Evolutionary conservation across 192 early-diverging fungal species (phyloP).

Genomic region (Coemansia biformis): DNA sequence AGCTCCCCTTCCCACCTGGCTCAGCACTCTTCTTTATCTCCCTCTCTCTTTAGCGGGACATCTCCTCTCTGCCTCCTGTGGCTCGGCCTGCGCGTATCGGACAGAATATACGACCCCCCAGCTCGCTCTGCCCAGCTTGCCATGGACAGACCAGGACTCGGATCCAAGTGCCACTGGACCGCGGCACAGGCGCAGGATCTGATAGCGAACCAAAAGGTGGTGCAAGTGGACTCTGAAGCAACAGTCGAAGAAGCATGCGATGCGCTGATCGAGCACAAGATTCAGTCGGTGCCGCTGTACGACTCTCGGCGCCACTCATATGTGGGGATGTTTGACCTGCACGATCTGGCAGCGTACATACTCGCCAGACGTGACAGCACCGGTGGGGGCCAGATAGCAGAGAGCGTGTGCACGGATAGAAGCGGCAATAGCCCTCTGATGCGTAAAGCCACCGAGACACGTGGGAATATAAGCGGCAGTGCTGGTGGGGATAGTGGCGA

Average conservation of each 20-base stretch:
- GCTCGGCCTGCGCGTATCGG: too few relatives aligned
- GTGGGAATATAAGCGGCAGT: neutral
- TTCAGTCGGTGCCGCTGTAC: slow-evolving; percentile 78
- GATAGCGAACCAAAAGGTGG: slow-evolving; percentile 58
- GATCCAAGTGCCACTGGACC: slow-evolving; percentile 58
- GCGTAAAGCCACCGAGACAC: neutral
- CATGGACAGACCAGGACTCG: slow-evolving; percentile 28
- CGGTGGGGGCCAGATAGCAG: neutral
- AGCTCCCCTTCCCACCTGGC: too few relatives aligned
- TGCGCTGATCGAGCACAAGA: slow-evolving; percentile 63
- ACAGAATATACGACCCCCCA: too few relatives aligned
- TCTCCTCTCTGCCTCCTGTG: too few relatives aligned
- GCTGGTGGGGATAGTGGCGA: neutral
- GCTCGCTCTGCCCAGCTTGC: too few relatives aligned
- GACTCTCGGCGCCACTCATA: slow-evolving; percentile 55
- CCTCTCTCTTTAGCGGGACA: too few relatives aligned
- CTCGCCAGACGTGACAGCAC: slow-evolving; percentile 21
- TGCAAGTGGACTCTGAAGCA: slow-evolving; percentile 57
- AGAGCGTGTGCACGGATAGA: neutral
- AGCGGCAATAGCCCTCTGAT: slow-evolving; percentile 3
- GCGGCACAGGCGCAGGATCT: slow-evolving; percentile 55
- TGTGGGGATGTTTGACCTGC: slow-evolving; percentile 84
- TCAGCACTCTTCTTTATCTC: too few relatives aligned
- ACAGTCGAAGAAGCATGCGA: slow-evolving; percentile 70
- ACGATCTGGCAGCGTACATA: slow-evolving; percentile 73